These are phyloP conservation scores for Geoglossum cookeanum DNA, from an alignment of 2,329 filamentous ascomycete species.

Conservation along the genomic window DNA sequence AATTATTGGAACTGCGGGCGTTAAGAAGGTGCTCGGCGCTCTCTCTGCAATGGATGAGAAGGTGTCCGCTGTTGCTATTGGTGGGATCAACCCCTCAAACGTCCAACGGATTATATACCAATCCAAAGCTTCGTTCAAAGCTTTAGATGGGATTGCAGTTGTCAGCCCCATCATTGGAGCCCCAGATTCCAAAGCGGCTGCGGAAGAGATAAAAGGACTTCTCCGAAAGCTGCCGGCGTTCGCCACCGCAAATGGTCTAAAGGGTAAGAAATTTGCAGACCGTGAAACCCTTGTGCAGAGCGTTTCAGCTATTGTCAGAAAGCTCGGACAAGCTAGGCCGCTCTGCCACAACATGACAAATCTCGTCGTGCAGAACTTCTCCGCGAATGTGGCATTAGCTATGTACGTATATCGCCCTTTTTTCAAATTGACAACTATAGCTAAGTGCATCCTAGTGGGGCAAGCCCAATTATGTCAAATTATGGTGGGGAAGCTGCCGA, in stretches of 20 bases:
- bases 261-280: not conserved
- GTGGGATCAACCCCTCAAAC: conserved; percentile 66
- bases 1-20: conserved; percentile 55
- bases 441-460: conserved; percentile 32
- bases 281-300: conserved; percentile 16
- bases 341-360: conserved; percentile 97
- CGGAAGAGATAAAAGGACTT: conserved; percentile 37
- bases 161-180: conserved; percentile 77
- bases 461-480: conserved; percentile 87
- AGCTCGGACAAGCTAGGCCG: conserved; percentile 44
- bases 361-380: conserved; percentile 84
- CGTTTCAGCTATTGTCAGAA: conserved; percentile 32
- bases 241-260: conserved; percentile 9
- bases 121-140: conserved; percentile 35
- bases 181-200: conserved; percentile 41
- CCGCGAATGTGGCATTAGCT: conserved; percentile 72
- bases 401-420: conserved; percentile 25
- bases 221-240: conserved; percentile 27
- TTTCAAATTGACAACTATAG: not conserved
- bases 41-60: conserved; percentile 29
- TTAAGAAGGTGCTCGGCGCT: conserved; percentile 43
- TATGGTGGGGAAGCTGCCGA: conserved; percentile 67
- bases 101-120: conserved; percentile 56
- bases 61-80: conserved; percentile 63
- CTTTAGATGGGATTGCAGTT: conserved; percentile 64